Percentiles rank a stretch among this genome's conserved stretches.
These are phyloP conservation scores for Dictyostelium citrinum DNA, from an alignment of 78 protist species.

Conservation along the genomic window DNA sequence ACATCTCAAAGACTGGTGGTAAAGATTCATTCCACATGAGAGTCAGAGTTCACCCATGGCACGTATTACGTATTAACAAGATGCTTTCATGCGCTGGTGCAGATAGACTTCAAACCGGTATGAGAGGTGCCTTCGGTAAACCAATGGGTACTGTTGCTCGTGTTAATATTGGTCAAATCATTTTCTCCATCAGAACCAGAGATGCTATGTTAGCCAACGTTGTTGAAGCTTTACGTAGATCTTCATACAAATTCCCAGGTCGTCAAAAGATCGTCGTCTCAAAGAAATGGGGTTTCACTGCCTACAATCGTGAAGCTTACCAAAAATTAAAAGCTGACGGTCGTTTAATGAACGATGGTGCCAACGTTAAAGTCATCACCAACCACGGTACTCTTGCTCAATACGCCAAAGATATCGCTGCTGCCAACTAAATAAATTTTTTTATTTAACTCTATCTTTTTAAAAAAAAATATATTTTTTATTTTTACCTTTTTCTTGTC, in stretches of 20 bases:
- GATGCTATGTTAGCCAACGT: constrained; percentile 83
- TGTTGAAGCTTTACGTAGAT: constrained; percentile 98
- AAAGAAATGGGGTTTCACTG: constrained; percentile 99
- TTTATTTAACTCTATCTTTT: neutral
- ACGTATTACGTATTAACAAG: constrained; percentile 99
- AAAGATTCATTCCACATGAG: constrained; percentile 99
- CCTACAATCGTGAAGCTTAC: constrained; percentile 90
- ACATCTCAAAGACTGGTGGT: constrained; percentile 96
- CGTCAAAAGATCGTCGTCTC: constrained; percentile 96
- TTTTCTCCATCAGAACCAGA: constrained; percentile 97
- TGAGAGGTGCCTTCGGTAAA: constrained; percentile 99
- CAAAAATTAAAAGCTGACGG: constrained; percentile 71
- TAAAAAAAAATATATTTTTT: neutral
- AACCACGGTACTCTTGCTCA: constrained; percentile 87
- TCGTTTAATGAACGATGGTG: constrained; percentile 90
- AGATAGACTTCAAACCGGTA: constrained; percentile 99
- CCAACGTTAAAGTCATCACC: constrained; percentile 80
- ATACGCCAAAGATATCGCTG: constrained; percentile 13
- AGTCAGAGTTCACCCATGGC: constrained; percentile 99
- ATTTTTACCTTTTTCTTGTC: neutral
- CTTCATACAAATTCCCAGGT: constrained; percentile 99
- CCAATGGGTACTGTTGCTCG: constrained; percentile 99
- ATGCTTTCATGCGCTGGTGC: constrained; percentile 99
- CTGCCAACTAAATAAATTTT: neutral
- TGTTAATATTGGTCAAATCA: constrained; percentile 97